phyloP scores from a whole-genome alignment of 2,329 filamentous ascomycete species.

The Sarocladiaceae sp. region DNA sequence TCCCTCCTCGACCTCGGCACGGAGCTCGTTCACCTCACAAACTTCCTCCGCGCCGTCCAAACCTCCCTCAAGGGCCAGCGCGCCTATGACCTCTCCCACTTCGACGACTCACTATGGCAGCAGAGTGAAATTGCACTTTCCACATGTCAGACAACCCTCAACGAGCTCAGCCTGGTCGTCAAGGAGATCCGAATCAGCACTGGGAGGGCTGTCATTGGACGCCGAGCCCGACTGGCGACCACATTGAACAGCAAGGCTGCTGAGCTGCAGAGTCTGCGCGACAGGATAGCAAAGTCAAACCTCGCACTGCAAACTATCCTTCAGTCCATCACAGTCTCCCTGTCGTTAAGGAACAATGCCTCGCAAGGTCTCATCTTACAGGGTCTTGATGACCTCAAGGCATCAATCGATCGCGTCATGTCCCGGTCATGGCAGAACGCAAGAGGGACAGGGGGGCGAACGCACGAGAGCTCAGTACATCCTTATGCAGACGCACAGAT shows the following conservation, averaged over 20 bases:
- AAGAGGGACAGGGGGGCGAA: background rate
- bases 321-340: conserved; percentile 18
- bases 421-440: conserved; percentile 13
- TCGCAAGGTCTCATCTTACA: conserved; percentile 15
- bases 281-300: conserved; percentile 21
- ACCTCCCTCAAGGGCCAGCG: conserved; percentile 16
- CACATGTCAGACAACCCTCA: conserved; percentile 16
- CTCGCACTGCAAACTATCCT: conserved; percentile 21
- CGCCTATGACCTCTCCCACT: conserved; percentile 14
- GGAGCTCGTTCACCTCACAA: conserved; percentile 16
- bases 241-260: conserved; percentile 15
- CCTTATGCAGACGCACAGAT: background rate
- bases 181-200: background rate
- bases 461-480: background rate
- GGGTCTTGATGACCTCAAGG: conserved; percentile 15
- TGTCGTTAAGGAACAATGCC: conserved; percentile 15
- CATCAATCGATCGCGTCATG: conserved; percentile 17
- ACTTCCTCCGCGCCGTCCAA: conserved; percentile 16
- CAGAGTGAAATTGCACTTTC: conserved; percentile 17
- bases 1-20: conserved; percentile 14
- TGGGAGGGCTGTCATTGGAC: conserved; percentile 12
- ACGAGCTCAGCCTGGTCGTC: conserved; percentile 12
- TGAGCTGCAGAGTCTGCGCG: conserved; percentile 16
- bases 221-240: conserved; percentile 12
- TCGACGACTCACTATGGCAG: conserved; percentile 18